A percentile compares a stretch with the other conserved stretches of the same genome.
phyloP scores from a whole-genome alignment of 176 grass and related monocot genomes.

The Musa acuminata region DNA sequence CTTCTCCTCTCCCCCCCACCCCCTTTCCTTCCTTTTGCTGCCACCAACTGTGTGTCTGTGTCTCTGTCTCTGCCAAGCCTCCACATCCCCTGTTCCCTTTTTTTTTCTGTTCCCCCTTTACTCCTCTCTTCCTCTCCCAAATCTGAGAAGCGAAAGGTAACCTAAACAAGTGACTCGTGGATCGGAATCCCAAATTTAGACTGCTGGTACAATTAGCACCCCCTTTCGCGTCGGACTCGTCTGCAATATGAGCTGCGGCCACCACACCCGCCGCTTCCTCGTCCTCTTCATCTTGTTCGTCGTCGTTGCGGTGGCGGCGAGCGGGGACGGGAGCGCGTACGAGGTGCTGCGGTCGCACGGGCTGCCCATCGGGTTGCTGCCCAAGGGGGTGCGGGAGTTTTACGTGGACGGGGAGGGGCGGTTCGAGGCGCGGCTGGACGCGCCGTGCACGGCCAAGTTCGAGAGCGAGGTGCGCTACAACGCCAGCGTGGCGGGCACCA shows the following conservation, averaged over 20 bases:
- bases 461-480: conserved; percentile 16
- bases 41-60: not conserved
- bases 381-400: conserved; percentile 15
- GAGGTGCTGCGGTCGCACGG: conserved; percentile 11
- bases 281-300: not conserved
- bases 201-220: too few relatives aligned
- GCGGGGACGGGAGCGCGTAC: not conserved
- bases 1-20: too few relatives aligned
- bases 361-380: conserved; percentile 16
- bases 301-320: not conserved
- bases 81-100: not conserved
- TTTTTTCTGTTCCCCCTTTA: not conserved
- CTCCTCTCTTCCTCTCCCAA: not conserved
- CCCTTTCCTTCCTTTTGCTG: not conserved
- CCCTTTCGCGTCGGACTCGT: too few relatives aligned
- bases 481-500: conserved; percentile 1
- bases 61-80: not conserved
- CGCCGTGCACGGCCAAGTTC: conserved; percentile 9
- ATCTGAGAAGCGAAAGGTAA: not conserved
- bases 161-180: not conserved
- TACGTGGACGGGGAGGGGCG: not conserved
- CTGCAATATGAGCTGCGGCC: not conserved
- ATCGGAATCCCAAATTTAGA: too few relatives aligned
- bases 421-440: conserved; percentile 8
- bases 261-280: not conserved